These are phyloP conservation scores for Puya raimondii DNA, from an alignment of 176 grass and related monocot genomes.

Conservation along the genomic window DNA sequence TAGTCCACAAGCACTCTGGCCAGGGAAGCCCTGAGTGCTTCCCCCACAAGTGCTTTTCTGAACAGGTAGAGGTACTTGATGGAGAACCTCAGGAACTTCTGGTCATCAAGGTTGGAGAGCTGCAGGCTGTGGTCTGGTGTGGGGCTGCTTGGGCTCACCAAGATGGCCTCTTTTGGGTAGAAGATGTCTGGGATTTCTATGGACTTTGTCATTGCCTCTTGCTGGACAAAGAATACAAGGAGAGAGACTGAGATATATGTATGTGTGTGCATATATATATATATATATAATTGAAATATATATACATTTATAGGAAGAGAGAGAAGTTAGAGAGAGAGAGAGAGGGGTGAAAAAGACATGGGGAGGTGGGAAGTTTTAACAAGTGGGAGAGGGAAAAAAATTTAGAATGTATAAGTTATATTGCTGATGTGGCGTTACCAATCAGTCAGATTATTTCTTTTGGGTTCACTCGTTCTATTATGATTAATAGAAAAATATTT, in stretches of 20 bases:
- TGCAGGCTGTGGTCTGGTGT: conserved; percentile 48
- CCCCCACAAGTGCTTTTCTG: conserved; percentile 14
- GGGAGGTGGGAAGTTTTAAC: not conserved
- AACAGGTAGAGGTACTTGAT: conserved; percentile 95
- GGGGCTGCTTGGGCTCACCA: conserved; percentile 38
- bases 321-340: not conserved
- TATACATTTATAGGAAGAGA: not conserved
- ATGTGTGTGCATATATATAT: too few relatives aligned
- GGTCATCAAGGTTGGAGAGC: conserved; percentile 95
- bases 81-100: conserved; percentile 87
- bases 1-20: conserved; percentile 55
- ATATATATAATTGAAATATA: too few relatives aligned
- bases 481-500: too few relatives aligned
- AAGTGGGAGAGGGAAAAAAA: not conserved
- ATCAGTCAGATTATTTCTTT: too few relatives aligned
- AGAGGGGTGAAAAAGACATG: not conserved
- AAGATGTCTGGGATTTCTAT: conserved; percentile 35
- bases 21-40: conserved; percentile 34
- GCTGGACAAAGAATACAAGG: not conserved
- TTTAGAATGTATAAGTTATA: too few relatives aligned
- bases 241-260: not conserved
- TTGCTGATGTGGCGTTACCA: not conserved
- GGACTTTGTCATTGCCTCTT: not conserved
- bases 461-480: too few relatives aligned
- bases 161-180: conserved; percentile 23